These are phyloP conservation scores for Fusarium paranaense DNA, from an alignment of 2,329 filamentous ascomycete species.

Conservation along the genomic window DNA sequence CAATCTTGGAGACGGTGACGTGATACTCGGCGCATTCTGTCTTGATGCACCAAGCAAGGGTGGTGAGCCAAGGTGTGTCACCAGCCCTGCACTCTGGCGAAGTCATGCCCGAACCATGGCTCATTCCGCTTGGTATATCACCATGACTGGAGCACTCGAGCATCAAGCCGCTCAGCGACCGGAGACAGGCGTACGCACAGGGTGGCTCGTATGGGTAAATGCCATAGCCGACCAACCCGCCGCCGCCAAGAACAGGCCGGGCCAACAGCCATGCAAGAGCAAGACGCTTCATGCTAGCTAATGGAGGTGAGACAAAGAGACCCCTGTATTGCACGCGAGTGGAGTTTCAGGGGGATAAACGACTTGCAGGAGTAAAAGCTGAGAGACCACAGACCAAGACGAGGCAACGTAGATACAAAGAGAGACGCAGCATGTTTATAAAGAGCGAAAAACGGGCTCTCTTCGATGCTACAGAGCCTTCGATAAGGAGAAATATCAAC, in stretches of 20 bases:
- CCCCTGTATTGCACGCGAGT: not conserved
- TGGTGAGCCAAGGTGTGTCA: conserved; percentile 5
- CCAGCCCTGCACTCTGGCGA: conserved; percentile 3
- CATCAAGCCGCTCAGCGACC: not conserved
- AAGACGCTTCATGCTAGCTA: not conserved
- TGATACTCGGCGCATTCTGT: not conserved
- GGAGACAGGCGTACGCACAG: conserved; percentile 8
- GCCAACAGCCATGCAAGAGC: not conserved
- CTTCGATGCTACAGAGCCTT: not conserved
- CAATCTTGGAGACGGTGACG: not conserved
- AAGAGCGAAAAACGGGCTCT: not conserved
- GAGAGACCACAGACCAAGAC: not conserved
- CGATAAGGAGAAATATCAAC: not conserved
- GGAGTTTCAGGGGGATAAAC: not conserved
- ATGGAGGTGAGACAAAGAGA: not conserved
- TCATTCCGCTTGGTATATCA: not conserved
- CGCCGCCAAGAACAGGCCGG: not conserved
- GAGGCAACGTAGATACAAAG: not conserved
- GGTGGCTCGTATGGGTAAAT: not conserved
- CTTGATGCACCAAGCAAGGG: conserved; percentile 15
- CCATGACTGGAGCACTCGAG: conserved; percentile 15
- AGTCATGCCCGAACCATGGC: not conserved
- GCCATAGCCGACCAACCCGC: conserved; percentile 12
- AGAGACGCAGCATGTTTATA: not conserved
- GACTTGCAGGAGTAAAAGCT: not conserved